A percentile compares a stretch with the other conserved stretches of the same genome.
Evolutionary conservation across 73 alveolate species (phyloP).

Genomic region (Symbiodinium natans): DNA sequence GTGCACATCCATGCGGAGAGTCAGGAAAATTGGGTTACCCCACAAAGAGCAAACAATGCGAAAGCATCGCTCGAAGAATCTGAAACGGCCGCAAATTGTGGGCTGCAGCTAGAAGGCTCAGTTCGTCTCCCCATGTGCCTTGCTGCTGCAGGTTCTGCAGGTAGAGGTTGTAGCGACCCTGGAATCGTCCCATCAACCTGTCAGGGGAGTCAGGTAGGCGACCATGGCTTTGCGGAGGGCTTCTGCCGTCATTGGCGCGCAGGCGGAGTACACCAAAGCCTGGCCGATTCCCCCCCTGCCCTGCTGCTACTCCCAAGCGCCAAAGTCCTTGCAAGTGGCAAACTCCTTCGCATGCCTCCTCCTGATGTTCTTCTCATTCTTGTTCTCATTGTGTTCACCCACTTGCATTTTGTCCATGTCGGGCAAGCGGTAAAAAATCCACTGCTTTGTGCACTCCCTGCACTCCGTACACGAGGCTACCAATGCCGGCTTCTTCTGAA

Average conservation of each 20-base stretch:
- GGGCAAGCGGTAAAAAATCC: neutral
- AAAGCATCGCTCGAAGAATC: neutral
- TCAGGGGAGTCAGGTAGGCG: neutral
- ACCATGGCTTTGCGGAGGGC: neutral
- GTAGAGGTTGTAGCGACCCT: conserved; percentile 14
- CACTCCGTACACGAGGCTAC: neutral
- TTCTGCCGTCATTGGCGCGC: neutral
- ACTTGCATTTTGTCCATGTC: neutral
- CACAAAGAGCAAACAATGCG: neutral
- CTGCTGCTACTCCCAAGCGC: no score
- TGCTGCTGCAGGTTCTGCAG: neutral
- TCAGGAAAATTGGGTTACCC: neutral
- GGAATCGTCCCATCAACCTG: conserved; percentile 9
- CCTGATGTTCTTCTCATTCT: neutral
- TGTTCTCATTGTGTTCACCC: neutral
- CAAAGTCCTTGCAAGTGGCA: no score
- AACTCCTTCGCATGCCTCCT: neutral
- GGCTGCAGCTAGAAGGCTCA: neutral
- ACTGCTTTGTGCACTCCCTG: neutral
- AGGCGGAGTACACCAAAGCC: conserved; percentile 27
- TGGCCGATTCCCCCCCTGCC: neutral
- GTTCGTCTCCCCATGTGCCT: neutral
- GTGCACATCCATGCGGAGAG: neutral
- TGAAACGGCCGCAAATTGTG: neutral
- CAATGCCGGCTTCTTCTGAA: neutral